These are phyloP conservation scores for Tuber brumale DNA, from an alignment of 495 filamentous ascomycete genomes.

Conservation along the genomic window DNA sequence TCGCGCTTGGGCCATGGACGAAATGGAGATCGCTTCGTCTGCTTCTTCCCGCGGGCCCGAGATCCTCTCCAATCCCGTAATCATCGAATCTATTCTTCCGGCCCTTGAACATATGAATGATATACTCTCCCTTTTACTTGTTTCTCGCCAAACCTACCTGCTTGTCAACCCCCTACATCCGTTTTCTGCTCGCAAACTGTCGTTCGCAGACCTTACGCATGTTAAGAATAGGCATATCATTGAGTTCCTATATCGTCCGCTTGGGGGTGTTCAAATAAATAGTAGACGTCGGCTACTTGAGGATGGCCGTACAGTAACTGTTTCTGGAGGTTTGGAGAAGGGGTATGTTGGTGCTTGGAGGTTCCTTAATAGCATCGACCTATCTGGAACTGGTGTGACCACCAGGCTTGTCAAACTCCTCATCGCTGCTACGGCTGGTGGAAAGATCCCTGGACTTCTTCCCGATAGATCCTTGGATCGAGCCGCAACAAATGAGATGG, in stretches of 20 bases:
- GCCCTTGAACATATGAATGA: slow-evolving; percentile 34
- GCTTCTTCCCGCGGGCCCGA: slow-evolving; percentile 31
- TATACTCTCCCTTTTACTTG: slow-evolving; percentile 35
- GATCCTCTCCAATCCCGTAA: slow-evolving; percentile 38
- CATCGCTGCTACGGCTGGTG: slow-evolving; percentile 36
- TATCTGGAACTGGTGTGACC: slow-evolving; percentile 36
- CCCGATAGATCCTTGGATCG: slow-evolving; percentile 30
- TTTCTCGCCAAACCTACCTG: slow-evolving; percentile 33
- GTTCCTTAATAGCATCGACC: slow-evolving; percentile 30
- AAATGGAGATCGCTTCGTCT: slow-evolving; percentile 15
- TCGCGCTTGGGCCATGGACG: not conserved
- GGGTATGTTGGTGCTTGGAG: slow-evolving; percentile 39
- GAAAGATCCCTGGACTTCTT: slow-evolving; percentile 30
- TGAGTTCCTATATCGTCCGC: slow-evolving; percentile 31
- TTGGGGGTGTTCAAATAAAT: slow-evolving; percentile 19
- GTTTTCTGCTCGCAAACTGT: slow-evolving; percentile 34
- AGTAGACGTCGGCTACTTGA: slow-evolving; percentile 25
- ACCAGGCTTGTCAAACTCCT: slow-evolving; percentile 34
- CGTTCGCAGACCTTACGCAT: slow-evolving; percentile 23
- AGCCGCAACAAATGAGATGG: slow-evolving; percentile 14
- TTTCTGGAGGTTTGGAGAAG: slow-evolving; percentile 33
- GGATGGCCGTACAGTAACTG: slow-evolving; percentile 35
- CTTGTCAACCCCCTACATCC: slow-evolving; percentile 36
- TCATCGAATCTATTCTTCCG: slow-evolving; percentile 38
- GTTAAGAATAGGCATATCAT: slow-evolving; percentile 32